Base-by-base conservation (phyloP, 2,329 filamentous ascomycete genomes). In the Diplocarpon rosae region DNA sequence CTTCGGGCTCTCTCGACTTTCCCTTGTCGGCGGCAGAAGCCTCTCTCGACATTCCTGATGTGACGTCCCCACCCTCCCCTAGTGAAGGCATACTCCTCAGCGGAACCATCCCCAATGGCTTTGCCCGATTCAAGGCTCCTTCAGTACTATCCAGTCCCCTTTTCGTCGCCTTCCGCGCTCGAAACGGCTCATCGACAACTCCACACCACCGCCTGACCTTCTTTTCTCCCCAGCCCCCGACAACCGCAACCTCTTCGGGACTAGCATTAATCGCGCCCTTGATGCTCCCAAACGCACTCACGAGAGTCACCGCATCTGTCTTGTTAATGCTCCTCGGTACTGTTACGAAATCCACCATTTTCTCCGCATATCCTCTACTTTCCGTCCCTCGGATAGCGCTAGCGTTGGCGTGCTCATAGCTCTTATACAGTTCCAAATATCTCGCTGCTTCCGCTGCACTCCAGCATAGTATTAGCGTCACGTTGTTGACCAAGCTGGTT, bases 391-490 rank as follows among this genome's bases (percentile, higher is more conserved):
- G 81, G 63, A 98, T 96, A 28, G 84, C 83, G 0, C 78, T 74
- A 20, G 88, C 84, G 51, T 65, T 70, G 29, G 89, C 85, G 61
- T 94, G 80, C 65, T 98, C 92, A 58, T 88, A 94, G 1, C 83
- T 85, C 65, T 98, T 98, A 72, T 90, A 96, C 9, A 95, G 70
- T 62, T 96, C 92, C 17, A 98, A 72, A 60, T 98, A 98, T 56
- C 90, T 80, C 0, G 85, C 92, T 2, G 89, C 90, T 68, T 98
- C 92, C 47, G 86, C 83, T 13, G 90, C 85, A 5, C 84, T 90
- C 92, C 92, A 98, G 67, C 87, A 94, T 7, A 96, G 72, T 41
- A 98, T 80, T 11, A 98, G 65, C 1, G 92, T 98, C 33, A 95
- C 77, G 54, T 94, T 89, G 63, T 95, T 95, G 64, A 96, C 79